Evolutionary conservation across 306 rosid genomes (phyloP), one percentile per base, ranked within the genome.

Genomic region (Ochetophila trinervis): DNA sequence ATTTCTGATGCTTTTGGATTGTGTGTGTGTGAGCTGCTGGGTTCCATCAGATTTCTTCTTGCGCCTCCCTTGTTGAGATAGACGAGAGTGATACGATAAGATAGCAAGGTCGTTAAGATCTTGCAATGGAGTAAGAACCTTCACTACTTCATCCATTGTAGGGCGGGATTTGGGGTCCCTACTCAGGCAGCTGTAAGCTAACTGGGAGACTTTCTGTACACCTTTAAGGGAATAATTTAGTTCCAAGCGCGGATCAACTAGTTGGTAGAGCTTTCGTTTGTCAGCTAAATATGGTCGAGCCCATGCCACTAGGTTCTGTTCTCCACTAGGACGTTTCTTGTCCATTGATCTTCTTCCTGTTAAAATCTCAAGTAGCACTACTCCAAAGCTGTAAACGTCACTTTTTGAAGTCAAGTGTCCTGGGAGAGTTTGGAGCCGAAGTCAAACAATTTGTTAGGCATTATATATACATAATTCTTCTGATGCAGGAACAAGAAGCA

Each of bases 271-370:
- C 60, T 86, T 89, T 76, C 96, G 71, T 83, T 92, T 92, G 78
- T 92, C 98, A 35, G 91, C 92, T 79, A 92, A 77, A 65, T 81
- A 84, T 45, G 93, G 91, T 71, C 89, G 75, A 14, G 98, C 98
- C 98, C 98, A 89, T 57, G 95, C 68, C 62, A 87, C 98, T 8
- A 92, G 93, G 81, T 89, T 92, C 66, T 92, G 96, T 58, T 92
- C 93, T 51, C 96, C 91, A 11, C 95, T 87, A 0, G 98, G 93
- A 17, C 98, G 90, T 78, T 87, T 92, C 80, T 89, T 92, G 85
- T 92, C 96, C 96, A 87, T 89, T 21, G 98, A 92, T 84, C 98
- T 84, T 77, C 96, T 79, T 69, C 98, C 96, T 45, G 98, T 92
- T 68, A 89, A 75, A 63, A 92, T 89, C 87, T 92, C 93, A 50